A percentile compares a stretch with the other conserved stretches of the same genome.
Conservation (phyloP, 768 basidiomycete species). For the Amanita jacksonii region DNA sequence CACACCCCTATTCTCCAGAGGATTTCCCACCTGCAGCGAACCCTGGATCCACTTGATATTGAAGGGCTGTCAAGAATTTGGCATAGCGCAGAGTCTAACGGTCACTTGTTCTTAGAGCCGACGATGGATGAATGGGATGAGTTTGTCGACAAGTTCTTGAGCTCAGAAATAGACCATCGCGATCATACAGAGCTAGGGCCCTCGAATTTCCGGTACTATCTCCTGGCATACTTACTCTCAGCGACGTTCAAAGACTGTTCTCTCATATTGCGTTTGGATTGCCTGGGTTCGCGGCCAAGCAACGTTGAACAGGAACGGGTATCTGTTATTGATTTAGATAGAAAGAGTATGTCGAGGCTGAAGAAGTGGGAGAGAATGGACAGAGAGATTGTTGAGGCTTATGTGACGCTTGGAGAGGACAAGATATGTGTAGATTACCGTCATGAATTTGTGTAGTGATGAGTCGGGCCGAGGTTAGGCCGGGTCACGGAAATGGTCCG, state of each 20-base stretch:
- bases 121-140: constrained; percentile 52
- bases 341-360: constrained; percentile 61
- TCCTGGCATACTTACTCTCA: constrained; percentile 75
- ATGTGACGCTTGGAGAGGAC: not conserved
- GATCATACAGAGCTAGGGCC: constrained; percentile 30
- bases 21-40: constrained; percentile 57
- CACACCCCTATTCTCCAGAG: constrained; percentile 41
- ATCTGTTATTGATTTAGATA: constrained; percentile 80
- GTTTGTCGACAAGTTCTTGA: constrained; percentile 49
- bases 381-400: constrained; percentile 34
- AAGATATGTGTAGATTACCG: constrained; percentile 3
- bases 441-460: not conserved
- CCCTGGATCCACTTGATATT: constrained; percentile 76
- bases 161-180: constrained; percentile 18
- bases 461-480: not conserved
- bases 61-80: constrained; percentile 60
- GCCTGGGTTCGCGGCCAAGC: constrained; percentile 13
- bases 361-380: constrained; percentile 70
- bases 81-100: constrained; percentile 6
- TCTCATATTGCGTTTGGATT: constrained; percentile 27
- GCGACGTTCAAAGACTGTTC: constrained; percentile 98
- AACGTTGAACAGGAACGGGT: constrained; percentile 25
- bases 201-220: constrained; percentile 47
- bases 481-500: constrained; percentile 8
- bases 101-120: constrained; percentile 32